These are phyloP conservation scores for Cercospora sp. DNA, from an alignment of 2,329 filamentous ascomycete species.

Conservation along the genomic window DNA sequence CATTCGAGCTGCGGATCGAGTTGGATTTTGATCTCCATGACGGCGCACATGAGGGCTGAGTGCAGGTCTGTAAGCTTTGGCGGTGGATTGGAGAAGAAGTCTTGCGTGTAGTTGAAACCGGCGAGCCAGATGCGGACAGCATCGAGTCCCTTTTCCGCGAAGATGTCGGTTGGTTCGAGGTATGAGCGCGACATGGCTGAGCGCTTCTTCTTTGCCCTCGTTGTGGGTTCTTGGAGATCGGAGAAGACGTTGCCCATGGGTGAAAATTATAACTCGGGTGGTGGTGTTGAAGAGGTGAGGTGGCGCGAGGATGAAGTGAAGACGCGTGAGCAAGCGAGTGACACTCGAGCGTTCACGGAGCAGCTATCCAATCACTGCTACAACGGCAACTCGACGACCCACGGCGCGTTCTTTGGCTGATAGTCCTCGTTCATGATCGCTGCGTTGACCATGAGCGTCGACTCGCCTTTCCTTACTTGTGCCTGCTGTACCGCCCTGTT, in stretches of 20 bases:
- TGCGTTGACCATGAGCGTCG: constrained; percentile 60
- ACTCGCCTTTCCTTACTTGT: constrained; percentile 41
- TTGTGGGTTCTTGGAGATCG: neutral
- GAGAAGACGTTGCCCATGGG: neutral
- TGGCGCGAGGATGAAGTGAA: neutral
- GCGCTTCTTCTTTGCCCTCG: neutral
- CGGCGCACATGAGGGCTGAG: constrained; percentile 11
- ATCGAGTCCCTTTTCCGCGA: constrained; percentile 12
- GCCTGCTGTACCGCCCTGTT: neutral
- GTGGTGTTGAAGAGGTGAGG: neutral
- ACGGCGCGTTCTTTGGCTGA: constrained; percentile 53
- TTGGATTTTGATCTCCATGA: constrained; percentile 13
- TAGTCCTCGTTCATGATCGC: constrained; percentile 56
- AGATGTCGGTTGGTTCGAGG: constrained; percentile 4
- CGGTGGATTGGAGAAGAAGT: constrained; percentile 21
- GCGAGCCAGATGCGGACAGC: constrained; percentile 20
- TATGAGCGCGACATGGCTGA: constrained; percentile 9
- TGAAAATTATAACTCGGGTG: neutral
- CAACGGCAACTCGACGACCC: constrained; percentile 50
- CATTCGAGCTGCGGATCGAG: constrained; percentile 24
- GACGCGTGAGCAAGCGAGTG: neutral
- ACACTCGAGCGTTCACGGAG: neutral
- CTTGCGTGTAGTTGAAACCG: constrained; percentile 12
- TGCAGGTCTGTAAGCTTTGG: constrained; percentile 16
- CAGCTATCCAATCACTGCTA: neutral